Percentiles rank a stretch among this genome's conserved stretches.
phyloP scores from a whole-genome alignment of 2,329 filamentous ascomycete genomes.

The Aspergillus sp. region DNA sequence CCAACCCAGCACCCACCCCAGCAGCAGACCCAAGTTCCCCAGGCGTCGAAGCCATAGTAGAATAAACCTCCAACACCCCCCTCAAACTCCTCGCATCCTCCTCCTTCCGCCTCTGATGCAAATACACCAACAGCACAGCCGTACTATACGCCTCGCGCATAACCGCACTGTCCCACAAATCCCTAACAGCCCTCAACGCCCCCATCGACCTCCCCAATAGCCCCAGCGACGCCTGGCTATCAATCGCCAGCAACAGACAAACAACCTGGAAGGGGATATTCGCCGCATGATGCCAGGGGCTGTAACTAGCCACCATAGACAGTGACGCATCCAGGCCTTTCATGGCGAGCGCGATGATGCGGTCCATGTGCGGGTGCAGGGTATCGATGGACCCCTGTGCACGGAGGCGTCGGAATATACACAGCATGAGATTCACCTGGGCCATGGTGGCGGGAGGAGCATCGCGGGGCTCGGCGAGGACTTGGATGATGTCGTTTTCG shows the following conservation, averaged over 20 bases:
- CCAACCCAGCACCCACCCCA: too few relatives aligned
- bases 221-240: conserved; percentile 49
- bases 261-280: conserved; percentile 61
- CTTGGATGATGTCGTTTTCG: conserved; percentile 37
- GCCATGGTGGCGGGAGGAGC: conserved; percentile 48
- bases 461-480: conserved; percentile 42
- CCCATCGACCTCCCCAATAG: conserved; percentile 53
- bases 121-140: conserved; percentile 50
- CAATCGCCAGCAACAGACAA: conserved; percentile 55
- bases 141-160: conserved; percentile 55
- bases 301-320: conserved; percentile 42
- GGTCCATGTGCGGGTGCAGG: conserved; percentile 40
- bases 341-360: conserved; percentile 46
- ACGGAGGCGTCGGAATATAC: conserved; percentile 54
- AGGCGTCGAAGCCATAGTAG: too few relatives aligned
- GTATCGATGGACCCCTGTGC: conserved; percentile 47
- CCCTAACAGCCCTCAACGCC: conserved; percentile 42
- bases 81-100: conserved; percentile 26
- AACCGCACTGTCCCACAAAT: conserved; percentile 45
- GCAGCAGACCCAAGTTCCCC: too few relatives aligned
- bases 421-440: conserved; percentile 56
- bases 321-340: conserved; percentile 49
- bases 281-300: conserved; percentile 59
- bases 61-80: too few relatives aligned
- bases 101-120: conserved; percentile 51